Evolutionary conservation across 2,329 filamentous ascomycete species (phyloP).

Genomic region (Colletotrichum tamarilloi): DNA sequence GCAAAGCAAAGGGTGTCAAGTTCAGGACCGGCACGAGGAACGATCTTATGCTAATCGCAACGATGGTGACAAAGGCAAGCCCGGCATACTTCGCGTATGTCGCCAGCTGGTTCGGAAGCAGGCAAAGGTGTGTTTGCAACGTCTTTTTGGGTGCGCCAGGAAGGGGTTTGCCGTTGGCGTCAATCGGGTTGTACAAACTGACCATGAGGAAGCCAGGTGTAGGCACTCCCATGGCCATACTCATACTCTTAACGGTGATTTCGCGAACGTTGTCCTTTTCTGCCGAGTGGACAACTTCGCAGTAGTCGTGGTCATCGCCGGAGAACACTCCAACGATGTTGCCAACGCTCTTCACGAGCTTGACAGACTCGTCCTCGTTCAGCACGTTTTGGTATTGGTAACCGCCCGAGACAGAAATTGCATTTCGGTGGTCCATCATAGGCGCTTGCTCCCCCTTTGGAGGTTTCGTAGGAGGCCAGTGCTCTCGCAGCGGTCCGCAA

Average conservation of each 20-base stretch:
- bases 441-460: slow-evolving; percentile 67
- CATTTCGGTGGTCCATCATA: slow-evolving; percentile 76
- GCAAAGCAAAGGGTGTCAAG: slow-evolving; percentile 65
- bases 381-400: slow-evolving; percentile 99
- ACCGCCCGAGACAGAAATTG: slow-evolving; percentile 80
- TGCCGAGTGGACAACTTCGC: slow-evolving; percentile 83
- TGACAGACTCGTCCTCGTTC: slow-evolving; percentile 78
- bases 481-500: slow-evolving; percentile 88
- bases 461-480: slow-evolving; percentile 77
- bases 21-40: slow-evolving; percentile 67
- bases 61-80: slow-evolving; percentile 66
- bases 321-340: slow-evolving; percentile 90
- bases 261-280: slow-evolving; percentile 76
- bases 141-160: slow-evolving; percentile 63
- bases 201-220: slow-evolving; percentile 88
- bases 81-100: slow-evolving; percentile 84
- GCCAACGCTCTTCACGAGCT: slow-evolving; percentile 81
- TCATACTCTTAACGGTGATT: slow-evolving; percentile 95
- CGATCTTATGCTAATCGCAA: slow-evolving; percentile 63
- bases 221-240: slow-evolving; percentile 95
- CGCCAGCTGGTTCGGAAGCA: slow-evolving; percentile 87
- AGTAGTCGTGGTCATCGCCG: slow-evolving; percentile 98
- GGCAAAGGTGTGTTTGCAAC: slow-evolving; percentile 88
- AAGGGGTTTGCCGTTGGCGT: slow-evolving; percentile 64
- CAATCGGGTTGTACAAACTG: slow-evolving; percentile 92